Percentiles rank a stretch among this genome's conserved stretches.
These are phyloP conservation scores for Neonectria coccinea DNA, from an alignment of 2,329 filamentous ascomycete genomes.

Conservation along the genomic window DNA sequence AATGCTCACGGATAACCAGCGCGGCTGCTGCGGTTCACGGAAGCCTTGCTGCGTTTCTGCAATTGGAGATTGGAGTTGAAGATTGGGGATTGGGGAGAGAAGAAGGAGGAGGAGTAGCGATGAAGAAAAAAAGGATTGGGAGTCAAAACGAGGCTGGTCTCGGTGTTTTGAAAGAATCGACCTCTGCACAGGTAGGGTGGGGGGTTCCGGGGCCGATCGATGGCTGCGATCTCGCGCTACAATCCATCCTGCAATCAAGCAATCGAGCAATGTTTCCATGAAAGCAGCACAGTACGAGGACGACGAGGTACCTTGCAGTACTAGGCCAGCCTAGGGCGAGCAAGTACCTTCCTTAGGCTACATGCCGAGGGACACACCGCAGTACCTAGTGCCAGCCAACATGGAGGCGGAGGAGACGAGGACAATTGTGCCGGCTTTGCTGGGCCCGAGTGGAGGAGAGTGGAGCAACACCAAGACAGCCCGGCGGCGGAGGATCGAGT, in stretches of 20 bases:
- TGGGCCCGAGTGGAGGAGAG: slow-evolving; percentile 20
- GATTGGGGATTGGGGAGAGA: neutral
- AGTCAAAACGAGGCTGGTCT: slow-evolving; percentile 10
- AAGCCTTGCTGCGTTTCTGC: slow-evolving; percentile 9
- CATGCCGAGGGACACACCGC: slow-evolving; percentile 14
- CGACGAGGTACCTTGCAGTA: slow-evolving; percentile 27
- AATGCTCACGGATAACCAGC: slow-evolving; percentile 12
- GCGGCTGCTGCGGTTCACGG: slow-evolving; percentile 14
- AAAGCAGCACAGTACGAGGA: slow-evolving; percentile 26
- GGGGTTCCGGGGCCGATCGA: slow-evolving; percentile 20
- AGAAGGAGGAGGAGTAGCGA: neutral
- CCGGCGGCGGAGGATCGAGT: slow-evolving; percentile 10
- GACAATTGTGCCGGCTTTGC: neutral
- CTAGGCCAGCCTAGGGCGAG: slow-evolving; percentile 8
- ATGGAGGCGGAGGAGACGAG: neutral
- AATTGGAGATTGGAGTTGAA: neutral
- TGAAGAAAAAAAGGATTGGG: neutral
- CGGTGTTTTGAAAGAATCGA: slow-evolving; percentile 24
- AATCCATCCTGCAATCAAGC: slow-evolving; percentile 8
- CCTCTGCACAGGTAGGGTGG: slow-evolving; percentile 10
- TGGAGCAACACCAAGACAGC: slow-evolving; percentile 14
- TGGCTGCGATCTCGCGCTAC: neutral
- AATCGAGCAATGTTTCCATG: neutral
- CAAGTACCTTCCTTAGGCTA: slow-evolving; percentile 7
- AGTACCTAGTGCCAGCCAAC: slow-evolving; percentile 15